phyloP scores from a whole-genome alignment of 2,329 filamentous ascomycete species.

The Ceratocystis cubensis region DNA sequence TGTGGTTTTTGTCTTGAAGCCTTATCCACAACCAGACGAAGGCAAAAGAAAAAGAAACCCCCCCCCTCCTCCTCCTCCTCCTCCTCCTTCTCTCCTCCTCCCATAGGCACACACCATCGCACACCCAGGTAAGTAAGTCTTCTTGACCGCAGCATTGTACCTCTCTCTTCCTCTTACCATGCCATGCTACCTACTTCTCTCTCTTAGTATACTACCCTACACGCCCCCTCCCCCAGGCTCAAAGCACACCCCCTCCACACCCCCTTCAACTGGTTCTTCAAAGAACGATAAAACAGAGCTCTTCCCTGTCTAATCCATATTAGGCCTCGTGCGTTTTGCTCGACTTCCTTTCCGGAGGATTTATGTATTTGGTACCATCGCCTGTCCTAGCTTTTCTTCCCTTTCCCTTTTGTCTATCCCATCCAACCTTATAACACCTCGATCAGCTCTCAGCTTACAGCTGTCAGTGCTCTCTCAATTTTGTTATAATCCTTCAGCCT shows the following conservation, averaged over 20 bases:
- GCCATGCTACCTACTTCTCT: not conserved
- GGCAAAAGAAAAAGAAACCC: not conserved
- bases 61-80: too few species aligned
- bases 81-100: not conserved
- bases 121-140: conserved; percentile 4
- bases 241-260: conserved; percentile 8
- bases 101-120: not conserved
- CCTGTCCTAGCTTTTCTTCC: conserved; percentile 15
- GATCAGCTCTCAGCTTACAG: conserved; percentile 12
- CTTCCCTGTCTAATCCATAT: conserved; percentile 14
- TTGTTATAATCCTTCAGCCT: conserved; percentile 15
- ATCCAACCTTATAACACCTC: conserved; percentile 14
- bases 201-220: not conserved
- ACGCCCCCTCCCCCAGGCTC: not conserved
- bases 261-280: conserved; percentile 12
- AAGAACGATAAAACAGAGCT: conserved; percentile 15
- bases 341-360: conserved; percentile 10
- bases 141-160: conserved; percentile 3
- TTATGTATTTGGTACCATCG: conserved; percentile 13
- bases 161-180: conserved; percentile 1
- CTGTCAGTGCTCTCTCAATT: conserved; percentile 14
- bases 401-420: conserved; percentile 12
- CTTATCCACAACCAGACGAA: not conserved
- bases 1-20: not conserved
- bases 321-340: conserved; percentile 13